Percentiles rank a stretch among this genome's conserved stretches.
These are phyloP conservation scores for Starmerella sp. DNA, from an alignment of 805 yeast species.

Conservation along the genomic window DNA sequence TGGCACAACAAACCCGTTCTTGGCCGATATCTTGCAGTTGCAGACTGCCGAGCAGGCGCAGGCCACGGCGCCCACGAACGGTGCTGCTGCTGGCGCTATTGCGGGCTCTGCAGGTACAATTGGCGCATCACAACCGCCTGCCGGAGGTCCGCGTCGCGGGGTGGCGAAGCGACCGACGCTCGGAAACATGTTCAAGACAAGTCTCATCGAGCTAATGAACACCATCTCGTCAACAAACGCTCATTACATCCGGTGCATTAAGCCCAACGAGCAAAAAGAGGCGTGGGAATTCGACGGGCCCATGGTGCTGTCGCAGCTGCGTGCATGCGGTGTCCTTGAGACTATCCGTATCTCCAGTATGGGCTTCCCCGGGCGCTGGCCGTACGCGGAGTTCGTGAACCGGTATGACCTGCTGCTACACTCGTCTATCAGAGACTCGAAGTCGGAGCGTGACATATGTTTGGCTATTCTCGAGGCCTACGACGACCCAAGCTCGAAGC, in stretches of 20 bases:
- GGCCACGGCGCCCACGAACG: background rate
- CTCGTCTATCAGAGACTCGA: constrained; percentile 49
- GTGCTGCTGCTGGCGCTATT: too few relatives aligned
- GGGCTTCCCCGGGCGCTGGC: constrained; percentile 95
- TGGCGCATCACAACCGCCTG: too few relatives aligned
- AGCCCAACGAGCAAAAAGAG: constrained; percentile 85
- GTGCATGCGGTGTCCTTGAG: constrained; percentile 98
- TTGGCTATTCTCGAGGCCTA: constrained; percentile 42
- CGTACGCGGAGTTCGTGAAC: constrained; percentile 83
- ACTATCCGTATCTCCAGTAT: constrained; percentile 95
- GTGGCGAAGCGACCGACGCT: constrained; percentile 66
- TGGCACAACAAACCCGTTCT: constrained; percentile 53
- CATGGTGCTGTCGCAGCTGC: constrained; percentile 86
- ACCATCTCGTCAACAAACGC: constrained; percentile 92
- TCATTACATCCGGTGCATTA: constrained; percentile 93
- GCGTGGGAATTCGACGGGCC: constrained; percentile 95
- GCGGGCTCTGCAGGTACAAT: too few relatives aligned
- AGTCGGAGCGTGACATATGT: constrained; percentile 54
- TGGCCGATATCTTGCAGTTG: constrained; percentile 49
- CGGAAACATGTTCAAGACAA: constrained; percentile 87
- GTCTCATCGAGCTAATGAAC: constrained; percentile 82
- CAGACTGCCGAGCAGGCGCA: constrained; percentile 2
- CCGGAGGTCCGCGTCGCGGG: constrained; percentile 26
- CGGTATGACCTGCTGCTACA: constrained; percentile 76
- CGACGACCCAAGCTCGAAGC: background rate